Conservation (phyloP, 805 yeast species). For the Zygoascus tannicola region DNA sequence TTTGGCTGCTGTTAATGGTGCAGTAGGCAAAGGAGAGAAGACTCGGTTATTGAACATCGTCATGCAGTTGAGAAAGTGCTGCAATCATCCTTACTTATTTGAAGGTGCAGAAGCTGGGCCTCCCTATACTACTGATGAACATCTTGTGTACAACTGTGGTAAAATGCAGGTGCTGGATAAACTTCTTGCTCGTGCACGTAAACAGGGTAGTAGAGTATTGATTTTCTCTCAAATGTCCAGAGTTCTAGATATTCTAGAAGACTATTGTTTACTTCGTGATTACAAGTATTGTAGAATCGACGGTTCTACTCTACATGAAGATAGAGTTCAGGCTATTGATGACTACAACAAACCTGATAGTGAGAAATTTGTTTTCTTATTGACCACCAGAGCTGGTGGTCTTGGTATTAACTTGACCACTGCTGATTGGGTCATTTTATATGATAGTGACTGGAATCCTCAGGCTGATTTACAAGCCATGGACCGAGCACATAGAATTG, state of each 20-base stretch:
- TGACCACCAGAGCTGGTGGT: slow-evolving; percentile 96
- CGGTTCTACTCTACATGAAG: slow-evolving; percentile 89
- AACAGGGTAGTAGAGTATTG: slow-evolving; percentile 78
- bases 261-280: slow-evolving; percentile 77
- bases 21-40: slow-evolving; percentile 87
- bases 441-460: slow-evolving; percentile 96
- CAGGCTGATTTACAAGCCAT: slow-evolving; percentile 96
- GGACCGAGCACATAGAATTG: slow-evolving; percentile 97
- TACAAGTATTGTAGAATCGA: slow-evolving; percentile 87
- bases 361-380: slow-evolving; percentile 69
- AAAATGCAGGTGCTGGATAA: slow-evolving; percentile 86
- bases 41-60: slow-evolving; percentile 87
- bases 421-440: slow-evolving; percentile 82
- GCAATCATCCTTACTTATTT: slow-evolving; percentile 93
- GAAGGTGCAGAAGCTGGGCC: slow-evolving; percentile 99
- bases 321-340: slow-evolving; percentile 85
- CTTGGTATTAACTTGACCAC: slow-evolving; percentile 86
- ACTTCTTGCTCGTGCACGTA: slow-evolving; percentile 58
- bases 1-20: slow-evolving; percentile 94
- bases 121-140: slow-evolving; percentile 93
- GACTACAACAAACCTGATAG: slow-evolving; percentile 79
- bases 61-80: slow-evolving; percentile 93
- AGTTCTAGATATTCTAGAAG: slow-evolving; percentile 80
- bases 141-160: slow-evolving; percentile 80
- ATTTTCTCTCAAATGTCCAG: slow-evolving; percentile 94